Conservation (phyloP, 495 filamentous ascomycete species). For the Peziza echinospora region DNA sequence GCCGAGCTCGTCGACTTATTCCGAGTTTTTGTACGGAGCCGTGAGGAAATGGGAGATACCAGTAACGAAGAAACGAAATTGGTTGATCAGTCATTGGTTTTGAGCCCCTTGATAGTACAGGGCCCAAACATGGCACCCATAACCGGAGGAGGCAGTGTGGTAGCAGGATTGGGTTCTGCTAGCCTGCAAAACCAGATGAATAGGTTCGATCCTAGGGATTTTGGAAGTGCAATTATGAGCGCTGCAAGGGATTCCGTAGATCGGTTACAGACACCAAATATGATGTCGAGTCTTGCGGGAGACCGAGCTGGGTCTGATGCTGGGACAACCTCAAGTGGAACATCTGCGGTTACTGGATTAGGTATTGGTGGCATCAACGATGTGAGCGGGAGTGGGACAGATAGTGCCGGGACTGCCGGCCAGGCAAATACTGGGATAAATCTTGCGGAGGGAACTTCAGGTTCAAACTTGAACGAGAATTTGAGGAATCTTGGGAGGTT, state of each 20-base stretch:
- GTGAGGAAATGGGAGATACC: conserved; percentile 25
- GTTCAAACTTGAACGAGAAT: not conserved
- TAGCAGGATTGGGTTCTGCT: not conserved
- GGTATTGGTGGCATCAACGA: not conserved
- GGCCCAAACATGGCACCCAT: not conserved
- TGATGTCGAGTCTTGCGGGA: not conserved
- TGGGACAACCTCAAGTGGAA: not conserved
- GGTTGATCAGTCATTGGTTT: not conserved
- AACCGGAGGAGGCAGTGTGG: not conserved
- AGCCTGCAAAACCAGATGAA: not conserved
- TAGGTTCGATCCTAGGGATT: not conserved
- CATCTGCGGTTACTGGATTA: not conserved
- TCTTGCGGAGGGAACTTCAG: not conserved
- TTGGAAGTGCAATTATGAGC: not conserved
- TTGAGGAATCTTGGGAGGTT: not conserved
- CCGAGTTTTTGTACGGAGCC: conserved; percentile 49
- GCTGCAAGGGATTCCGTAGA: not conserved
- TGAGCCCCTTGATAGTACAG: not conserved
- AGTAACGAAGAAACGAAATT: conserved; percentile 20
- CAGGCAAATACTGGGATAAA: not conserved
- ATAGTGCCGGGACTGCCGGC: not conserved
- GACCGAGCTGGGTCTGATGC: not conserved
- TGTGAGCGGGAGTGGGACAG: not conserved
- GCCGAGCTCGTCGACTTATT: conserved; percentile 70
- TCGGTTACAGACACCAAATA: not conserved